A percentile compares a stretch with the other conserved stretches of the same genome.
Conservation (phyloP, 352 stramenopile species). For the Globisporangium radiosum region DNA sequence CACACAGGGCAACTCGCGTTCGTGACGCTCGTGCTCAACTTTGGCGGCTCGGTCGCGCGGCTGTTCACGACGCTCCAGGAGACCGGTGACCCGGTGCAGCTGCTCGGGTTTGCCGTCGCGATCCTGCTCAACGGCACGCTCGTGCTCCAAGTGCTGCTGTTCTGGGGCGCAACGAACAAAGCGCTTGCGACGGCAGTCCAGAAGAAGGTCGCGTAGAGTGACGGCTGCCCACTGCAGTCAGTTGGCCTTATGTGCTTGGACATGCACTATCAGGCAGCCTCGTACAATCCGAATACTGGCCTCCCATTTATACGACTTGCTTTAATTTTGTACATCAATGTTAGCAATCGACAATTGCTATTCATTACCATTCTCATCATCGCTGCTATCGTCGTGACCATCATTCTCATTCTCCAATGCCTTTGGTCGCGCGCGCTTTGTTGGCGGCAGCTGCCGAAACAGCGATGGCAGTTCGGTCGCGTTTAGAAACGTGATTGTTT, state of each 20-base stretch:
- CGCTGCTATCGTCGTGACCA: slow-evolving; percentile 19
- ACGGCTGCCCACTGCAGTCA: background rate
- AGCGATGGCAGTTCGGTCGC: slow-evolving; percentile 51
- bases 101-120: slow-evolving; percentile 60
- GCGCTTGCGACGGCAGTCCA: slow-evolving; percentile 45
- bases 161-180: slow-evolving; percentile 79
- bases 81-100: slow-evolving; percentile 69
- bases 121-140: slow-evolving; percentile 76
- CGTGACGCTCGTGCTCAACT: slow-evolving; percentile 80
- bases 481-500: slow-evolving; percentile 83
- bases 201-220: slow-evolving; percentile 61
- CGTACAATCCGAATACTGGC: background rate
- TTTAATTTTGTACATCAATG: no score
- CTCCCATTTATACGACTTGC: no score
- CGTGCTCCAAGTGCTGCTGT: slow-evolving; percentile 73
- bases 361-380: slow-evolving; percentile 15
- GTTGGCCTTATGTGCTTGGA: background rate
- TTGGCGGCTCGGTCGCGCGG: slow-evolving; percentile 69
- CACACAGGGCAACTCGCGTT: slow-evolving; percentile 87
- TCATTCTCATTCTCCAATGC: slow-evolving; percentile 21
- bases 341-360: background rate
- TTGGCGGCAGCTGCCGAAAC: slow-evolving; percentile 55
- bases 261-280: background rate
- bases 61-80: slow-evolving; percentile 87
- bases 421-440: slow-evolving; percentile 42